Evolutionary conservation across 306 rosid genomes (phyloP).

Genomic region (Lathyrus sativus): DNA sequence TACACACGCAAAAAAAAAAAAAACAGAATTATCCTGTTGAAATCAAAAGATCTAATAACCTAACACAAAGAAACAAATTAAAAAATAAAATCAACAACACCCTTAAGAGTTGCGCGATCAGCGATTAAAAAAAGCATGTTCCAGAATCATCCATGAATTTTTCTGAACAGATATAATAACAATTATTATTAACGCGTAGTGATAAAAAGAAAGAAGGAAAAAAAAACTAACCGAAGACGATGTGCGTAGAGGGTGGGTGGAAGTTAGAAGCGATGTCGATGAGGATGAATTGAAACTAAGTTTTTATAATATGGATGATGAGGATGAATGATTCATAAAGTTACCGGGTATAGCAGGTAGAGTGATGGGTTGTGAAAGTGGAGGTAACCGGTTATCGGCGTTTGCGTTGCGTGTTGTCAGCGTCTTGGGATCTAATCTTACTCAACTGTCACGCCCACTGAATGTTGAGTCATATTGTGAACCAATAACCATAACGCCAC

Average conservation of each 20-base stretch:
- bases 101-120: background rate
- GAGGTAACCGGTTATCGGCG: constrained; percentile 32
- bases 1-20: background rate
- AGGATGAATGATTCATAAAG: constrained; percentile 3
- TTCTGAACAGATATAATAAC: background rate
- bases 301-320: constrained; percentile 16
- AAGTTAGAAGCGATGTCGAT: constrained; percentile 25
- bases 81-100: background rate
- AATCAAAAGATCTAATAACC: constrained; percentile 33
- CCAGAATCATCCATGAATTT: constrained; percentile 23
- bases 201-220: background rate
- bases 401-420: constrained; percentile 49
- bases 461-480: background rate
- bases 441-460: background rate
- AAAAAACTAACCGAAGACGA: constrained; percentile 43
- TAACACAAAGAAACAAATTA: background rate
- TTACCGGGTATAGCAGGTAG: constrained; percentile 61
- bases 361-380: background rate
- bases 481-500: background rate
- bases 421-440: constrained; percentile 41
- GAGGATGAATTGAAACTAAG: constrained; percentile 40
- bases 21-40: constrained; percentile 3
- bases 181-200: background rate
- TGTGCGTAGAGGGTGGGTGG: constrained; percentile 30
- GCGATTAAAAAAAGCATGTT: background rate